Evolutionary conservation across 1,139 yeast species (phyloP), one percentile per base, ranked within the genome.

Genomic region (Barnettozyma hawaiiensis): DNA sequence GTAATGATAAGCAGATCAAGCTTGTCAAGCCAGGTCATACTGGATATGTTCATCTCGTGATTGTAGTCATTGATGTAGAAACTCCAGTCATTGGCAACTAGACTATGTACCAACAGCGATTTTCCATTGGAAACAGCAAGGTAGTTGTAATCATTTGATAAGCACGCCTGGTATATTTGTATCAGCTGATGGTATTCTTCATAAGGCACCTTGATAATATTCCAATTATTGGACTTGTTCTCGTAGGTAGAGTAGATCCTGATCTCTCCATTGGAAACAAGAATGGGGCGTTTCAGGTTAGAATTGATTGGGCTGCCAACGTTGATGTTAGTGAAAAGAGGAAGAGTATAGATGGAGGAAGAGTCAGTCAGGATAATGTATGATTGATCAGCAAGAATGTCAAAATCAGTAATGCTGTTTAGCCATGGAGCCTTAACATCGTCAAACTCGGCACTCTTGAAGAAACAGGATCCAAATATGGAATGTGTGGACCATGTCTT

Each of bases 401-500:
- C 36, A 8, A 36, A 41, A 2, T 24, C 15, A 5, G 43, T 31
- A 12, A 53, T 38, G 7, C 41, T 28, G 15, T 37, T 43, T 21
- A 55, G 24, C 59, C 59, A 55, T n/a, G 39, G 14, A 12, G 27
- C 4, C 4, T 31, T 29, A 14, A 26, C 14, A 32, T 40, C 45
- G 14, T 34, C 36, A 24, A 35, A 34, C 20, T 27, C 39, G 11
- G 40, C 18, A 19, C 42, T 42, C 22, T 35, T 42, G n/a, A 42
- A 31, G n/a, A 37, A 37, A 19, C 26, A 50, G 40, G 64, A 59
- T 3, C 70, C 71, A 39, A 65, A 53, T 5, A 54, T 53, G 11
- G 70, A 64, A 41, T 59, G 59, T 9, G 62, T 37, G 37, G 60
- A 55, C 71, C 71, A 66, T 1, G 42, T 22, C 2, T 67, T 67